Base-by-base conservation (phyloP, 768 basidiomycete species). In the Dioszegia crocea region DNA sequence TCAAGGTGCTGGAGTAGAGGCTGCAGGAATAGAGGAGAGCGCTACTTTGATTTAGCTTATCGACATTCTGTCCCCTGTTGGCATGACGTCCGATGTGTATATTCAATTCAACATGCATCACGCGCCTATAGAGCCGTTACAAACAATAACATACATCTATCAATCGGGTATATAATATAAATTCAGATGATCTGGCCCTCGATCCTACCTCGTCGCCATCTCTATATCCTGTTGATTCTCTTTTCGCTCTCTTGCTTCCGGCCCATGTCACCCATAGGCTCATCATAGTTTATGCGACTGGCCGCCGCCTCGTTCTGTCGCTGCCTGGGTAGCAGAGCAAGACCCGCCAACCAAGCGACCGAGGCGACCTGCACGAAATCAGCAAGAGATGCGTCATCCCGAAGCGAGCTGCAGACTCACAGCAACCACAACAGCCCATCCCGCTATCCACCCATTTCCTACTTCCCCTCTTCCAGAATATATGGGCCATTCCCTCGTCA, bases 401-500 rank as follows among this genome's bases (percentile, higher is more conserved):
- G 33, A 33, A 33, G 33, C n/a, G n/a, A n/a, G 33, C 14, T 6
- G 8, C 6, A 33, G 33, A 33, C 33, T 33, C 40, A 70, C 68
- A 9, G 29, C 64, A 14, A 71, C 64, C 12, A 66, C 45, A 17
- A 71, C 10, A 19, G 62, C 70, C 67, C 66, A 71, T 24, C 66
- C 66, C 1, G 56, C 67, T 53, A 64, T 71, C 57, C 60, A 71
- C 9, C 70, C 70, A 2, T 50, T 46, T 33, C 24, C 46, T 30
- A 62, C 81, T 53, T 72, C 60, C 10, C 72, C 80, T 16, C 79
- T 79, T 10, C 83, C 82, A 2, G 81, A 82, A 17, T 73, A 74
- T 24, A 58, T 68, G 0, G 79, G 76, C 84, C 84, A 86, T 68
- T 85, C 84, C 6, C 54, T 47, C 29, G 76, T 71, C 67, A 70